phyloP scores from a whole-genome alignment of 495 filamentous ascomycete genomes.

The Viridothelium virens region DNA sequence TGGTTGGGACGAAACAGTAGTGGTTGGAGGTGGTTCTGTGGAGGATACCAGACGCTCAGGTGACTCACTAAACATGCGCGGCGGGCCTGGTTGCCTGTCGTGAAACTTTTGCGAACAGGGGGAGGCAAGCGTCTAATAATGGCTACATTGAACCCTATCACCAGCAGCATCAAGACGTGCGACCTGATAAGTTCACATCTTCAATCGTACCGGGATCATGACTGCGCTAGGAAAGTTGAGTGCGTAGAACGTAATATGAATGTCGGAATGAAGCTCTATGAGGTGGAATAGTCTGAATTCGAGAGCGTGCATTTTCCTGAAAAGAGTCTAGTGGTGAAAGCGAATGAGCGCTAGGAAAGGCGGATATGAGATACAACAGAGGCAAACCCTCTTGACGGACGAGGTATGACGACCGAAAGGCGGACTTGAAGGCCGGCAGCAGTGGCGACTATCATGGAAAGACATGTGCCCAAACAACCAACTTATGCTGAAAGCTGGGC shows the following conservation, averaged over 20 bases:
- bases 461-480: neutral
- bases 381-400: neutral
- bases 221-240: neutral
- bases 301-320: constrained; percentile 3
- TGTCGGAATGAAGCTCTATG: neutral
- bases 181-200: neutral
- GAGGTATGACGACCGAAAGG: neutral
- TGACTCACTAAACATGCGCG: neutral
- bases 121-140: neutral
- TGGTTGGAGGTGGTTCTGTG: neutral
- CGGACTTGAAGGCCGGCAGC: neutral
- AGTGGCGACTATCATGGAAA: neutral
- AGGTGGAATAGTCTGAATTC: neutral
- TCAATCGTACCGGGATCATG: neutral
- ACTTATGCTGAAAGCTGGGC: neutral
- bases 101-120: neutral
- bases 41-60: neutral
- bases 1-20: neutral
- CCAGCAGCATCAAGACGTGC: neutral
- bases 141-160: neutral
- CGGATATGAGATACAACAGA: neutral
- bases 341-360: constrained; percentile 1
- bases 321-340: neutral
- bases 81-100: neutral
- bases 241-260: neutral